Percentiles rank a stretch among this genome's conserved stretches.
Conservation (phyloP, 352 stramenopile species). For the Phytophthora sansomeana region DNA sequence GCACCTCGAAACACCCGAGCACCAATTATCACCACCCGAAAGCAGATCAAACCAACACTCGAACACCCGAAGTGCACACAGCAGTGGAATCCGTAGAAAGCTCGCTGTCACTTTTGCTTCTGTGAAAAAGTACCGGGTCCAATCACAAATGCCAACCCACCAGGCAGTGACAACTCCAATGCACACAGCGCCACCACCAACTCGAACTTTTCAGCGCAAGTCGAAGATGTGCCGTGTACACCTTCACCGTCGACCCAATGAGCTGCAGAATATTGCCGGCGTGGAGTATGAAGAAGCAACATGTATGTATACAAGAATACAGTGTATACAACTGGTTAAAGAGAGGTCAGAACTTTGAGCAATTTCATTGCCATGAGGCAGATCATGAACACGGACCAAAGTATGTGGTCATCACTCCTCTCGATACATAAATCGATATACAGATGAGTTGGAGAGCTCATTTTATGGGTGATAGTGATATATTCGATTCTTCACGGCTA, state of each 20-base stretch:
- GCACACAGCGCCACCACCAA: constrained; percentile 17
- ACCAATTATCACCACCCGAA: constrained; percentile 23
- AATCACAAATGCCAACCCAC: constrained; percentile 79
- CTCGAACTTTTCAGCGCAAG: constrained; percentile 88
- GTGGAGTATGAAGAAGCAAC: constrained; percentile 90
- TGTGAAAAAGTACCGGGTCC: constrained; percentile 88
- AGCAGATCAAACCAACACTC: constrained; percentile 23
- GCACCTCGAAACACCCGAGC: not conserved
- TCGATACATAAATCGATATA: constrained; percentile 27
- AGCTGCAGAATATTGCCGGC: constrained; percentile 83
- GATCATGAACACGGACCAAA: constrained; percentile 94
- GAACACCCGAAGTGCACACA: constrained; percentile 28
- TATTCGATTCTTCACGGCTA: constrained; percentile 91
- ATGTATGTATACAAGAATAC: constrained; percentile 30
- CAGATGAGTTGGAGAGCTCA: constrained; percentile 69
- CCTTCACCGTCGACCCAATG: constrained; percentile 37
- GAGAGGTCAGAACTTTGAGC: constrained; percentile 88
- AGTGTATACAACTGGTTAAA: constrained; percentile 17
- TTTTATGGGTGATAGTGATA: constrained; percentile 95
- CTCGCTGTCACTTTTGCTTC: constrained; percentile 87
- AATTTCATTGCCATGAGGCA: constrained; percentile 93
- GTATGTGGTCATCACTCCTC: constrained; percentile 88
- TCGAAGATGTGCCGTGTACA: constrained; percentile 26
- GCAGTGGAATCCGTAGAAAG: constrained; percentile 88
- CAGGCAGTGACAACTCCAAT: constrained; percentile 25